Evolutionary conservation across 352 stramenopile species (phyloP).

Genomic region (Phytophthora sp.): DNA sequence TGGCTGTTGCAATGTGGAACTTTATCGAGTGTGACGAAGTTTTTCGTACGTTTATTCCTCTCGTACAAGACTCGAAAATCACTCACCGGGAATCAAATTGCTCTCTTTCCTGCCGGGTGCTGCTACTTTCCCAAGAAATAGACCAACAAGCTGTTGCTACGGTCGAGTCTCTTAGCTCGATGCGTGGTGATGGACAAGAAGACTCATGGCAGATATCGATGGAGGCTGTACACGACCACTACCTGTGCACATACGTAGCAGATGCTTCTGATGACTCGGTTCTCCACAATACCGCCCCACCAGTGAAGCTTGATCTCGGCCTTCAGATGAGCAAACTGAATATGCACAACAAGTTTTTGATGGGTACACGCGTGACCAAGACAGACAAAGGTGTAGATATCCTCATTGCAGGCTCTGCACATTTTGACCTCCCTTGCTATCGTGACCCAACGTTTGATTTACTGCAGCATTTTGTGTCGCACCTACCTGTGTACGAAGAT

Average conservation of each 20-base stretch:
- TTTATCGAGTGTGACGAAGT: slow-evolving; percentile 66
- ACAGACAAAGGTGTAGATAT: slow-evolving; percentile 35
- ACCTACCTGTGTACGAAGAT: slow-evolving; percentile 69
- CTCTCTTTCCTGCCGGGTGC: slow-evolving; percentile 40
- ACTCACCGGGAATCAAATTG: slow-evolving; percentile 33
- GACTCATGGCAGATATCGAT: slow-evolving; percentile 55
- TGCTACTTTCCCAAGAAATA: slow-evolving; percentile 37
- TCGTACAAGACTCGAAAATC: slow-evolving; percentile 54
- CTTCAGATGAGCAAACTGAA: slow-evolving; percentile 44
- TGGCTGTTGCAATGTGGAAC: slow-evolving; percentile 56
- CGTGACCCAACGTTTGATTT: slow-evolving; percentile 45
- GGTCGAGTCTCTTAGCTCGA: slow-evolving; percentile 44
- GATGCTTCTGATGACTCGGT: slow-evolving; percentile 24
- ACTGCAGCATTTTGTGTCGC: slow-evolving; percentile 59
- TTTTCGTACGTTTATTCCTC: slow-evolving; percentile 59
- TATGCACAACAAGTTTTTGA: slow-evolving; percentile 44
- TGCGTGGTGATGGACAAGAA: slow-evolving; percentile 18
- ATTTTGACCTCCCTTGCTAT: slow-evolving; percentile 38
- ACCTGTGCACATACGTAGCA: slow-evolving; percentile 48
- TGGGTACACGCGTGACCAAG: slow-evolving; percentile 27
- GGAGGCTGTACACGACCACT: slow-evolving; percentile 60
- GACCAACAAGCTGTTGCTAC: slow-evolving; percentile 44
- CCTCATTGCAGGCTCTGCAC: slow-evolving; percentile 44
- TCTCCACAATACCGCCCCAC: slow-evolving; percentile 19
- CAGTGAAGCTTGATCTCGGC: slow-evolving; percentile 26